phyloP scores from a whole-genome alignment of 148 eudicot genomes.

The Silene uniflora region DNA sequence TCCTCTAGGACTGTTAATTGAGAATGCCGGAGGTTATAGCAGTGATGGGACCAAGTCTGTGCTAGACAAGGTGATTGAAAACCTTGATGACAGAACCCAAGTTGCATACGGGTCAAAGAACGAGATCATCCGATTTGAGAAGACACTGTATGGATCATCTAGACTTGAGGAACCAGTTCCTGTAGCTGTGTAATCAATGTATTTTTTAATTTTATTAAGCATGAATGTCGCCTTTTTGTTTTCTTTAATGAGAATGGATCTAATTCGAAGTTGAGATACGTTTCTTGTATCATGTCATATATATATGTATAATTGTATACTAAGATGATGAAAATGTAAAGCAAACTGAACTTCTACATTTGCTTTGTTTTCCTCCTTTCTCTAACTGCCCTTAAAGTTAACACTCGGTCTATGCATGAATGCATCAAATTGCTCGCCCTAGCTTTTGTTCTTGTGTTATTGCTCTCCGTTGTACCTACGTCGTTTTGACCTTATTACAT shows the following conservation, averaged over 20 bases:
- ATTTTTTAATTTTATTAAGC: not conserved
- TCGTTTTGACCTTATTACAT: too few relatives aligned
- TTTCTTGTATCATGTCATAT: slow-evolving; percentile 6
- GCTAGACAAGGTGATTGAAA: slow-evolving; percentile 60
- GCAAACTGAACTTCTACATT: not conserved
- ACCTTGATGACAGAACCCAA: slow-evolving; percentile 90
- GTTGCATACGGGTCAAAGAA: slow-evolving; percentile 96
- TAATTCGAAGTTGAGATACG: not conserved
- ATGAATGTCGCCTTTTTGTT: not conserved
- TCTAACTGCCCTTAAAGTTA: too few relatives aligned
- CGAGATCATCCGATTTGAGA: slow-evolving; percentile 89
- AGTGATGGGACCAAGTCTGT: slow-evolving; percentile 93
- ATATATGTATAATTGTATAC: too few relatives aligned
- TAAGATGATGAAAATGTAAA: slow-evolving; percentile 2
- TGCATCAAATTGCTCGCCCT: too few relatives aligned
- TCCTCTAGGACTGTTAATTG: slow-evolving; percentile 85
- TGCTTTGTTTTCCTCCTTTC: too few relatives aligned
- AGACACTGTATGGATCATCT: slow-evolving; percentile 84
- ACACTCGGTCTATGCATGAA: too few relatives aligned
- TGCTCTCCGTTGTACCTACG: too few relatives aligned
- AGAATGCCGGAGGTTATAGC: slow-evolving; percentile 89
- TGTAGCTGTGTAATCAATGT: slow-evolving; percentile 58
- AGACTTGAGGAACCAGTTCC: slow-evolving; percentile 81
- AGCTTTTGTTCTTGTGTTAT: too few relatives aligned
- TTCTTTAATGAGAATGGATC: not conserved